Percentiles rank a stretch among this genome's conserved stretches.
Conservation (phyloP, 352 stramenopile species). For the Phytopythium oedochilum region DNA sequence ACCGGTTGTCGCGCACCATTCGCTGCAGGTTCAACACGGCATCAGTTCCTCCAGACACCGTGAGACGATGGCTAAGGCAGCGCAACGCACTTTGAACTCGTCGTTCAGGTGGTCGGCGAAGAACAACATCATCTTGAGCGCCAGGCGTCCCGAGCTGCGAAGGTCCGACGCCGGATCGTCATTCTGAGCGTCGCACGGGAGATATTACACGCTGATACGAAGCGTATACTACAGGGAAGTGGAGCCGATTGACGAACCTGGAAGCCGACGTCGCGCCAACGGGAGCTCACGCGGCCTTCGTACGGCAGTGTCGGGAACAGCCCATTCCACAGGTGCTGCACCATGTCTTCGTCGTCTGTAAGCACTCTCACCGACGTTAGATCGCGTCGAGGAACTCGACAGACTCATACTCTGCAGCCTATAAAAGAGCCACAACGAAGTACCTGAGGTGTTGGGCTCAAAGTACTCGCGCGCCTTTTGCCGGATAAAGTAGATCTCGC, state of each 20-base stretch:
- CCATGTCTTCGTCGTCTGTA: slow-evolving; percentile 54
- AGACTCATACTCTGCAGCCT: too few species aligned
- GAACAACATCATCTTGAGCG: slow-evolving; percentile 61
- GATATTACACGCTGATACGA: too few species aligned
- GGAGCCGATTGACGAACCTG: too few species aligned
- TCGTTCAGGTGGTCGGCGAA: slow-evolving; percentile 65
- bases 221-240: too few species aligned
- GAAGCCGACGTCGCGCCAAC: slow-evolving; percentile 63
- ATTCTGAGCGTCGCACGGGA: too few species aligned
- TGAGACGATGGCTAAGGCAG: too few species aligned
- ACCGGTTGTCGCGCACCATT: slow-evolving; percentile 66
- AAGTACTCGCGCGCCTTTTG: slow-evolving; percentile 57
- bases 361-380: too few species aligned
- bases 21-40: slow-evolving; percentile 20
- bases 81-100: slow-evolving; percentile 49
- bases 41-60: too few species aligned
- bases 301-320: slow-evolving; percentile 62
- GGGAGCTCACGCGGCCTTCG: slow-evolving; percentile 55
- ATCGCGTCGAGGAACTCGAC: too few species aligned
- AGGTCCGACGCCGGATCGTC: slow-evolving; percentile 58
- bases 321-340: slow-evolving; percentile 59
- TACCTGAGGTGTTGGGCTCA: slow-evolving; percentile 35
- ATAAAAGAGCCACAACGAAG: too few species aligned
- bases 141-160: slow-evolving; percentile 49
- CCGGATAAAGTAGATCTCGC: slow-evolving; percentile 53